A percentile compares a stretch with the other conserved stretches of the same genome.
These are phyloP conservation scores for Suillus sp. DNA, from an alignment of 768 basidiomycete species.

Conservation along the genomic window DNA sequence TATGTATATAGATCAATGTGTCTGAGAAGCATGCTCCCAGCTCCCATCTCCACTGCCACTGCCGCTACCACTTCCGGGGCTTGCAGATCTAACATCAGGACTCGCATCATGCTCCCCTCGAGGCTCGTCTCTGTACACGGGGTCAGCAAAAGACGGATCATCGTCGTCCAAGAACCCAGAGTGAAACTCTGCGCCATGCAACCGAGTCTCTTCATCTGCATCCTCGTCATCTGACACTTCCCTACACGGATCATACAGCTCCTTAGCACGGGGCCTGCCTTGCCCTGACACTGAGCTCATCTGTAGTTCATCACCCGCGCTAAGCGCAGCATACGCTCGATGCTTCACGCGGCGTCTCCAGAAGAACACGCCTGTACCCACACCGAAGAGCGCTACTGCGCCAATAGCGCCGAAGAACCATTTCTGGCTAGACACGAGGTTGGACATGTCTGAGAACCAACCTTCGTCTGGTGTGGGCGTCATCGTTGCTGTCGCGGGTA, in stretches of 20 bases:
- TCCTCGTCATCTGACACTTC: slow-evolving; percentile 84
- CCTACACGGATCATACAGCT: slow-evolving; percentile 96
- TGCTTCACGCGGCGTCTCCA: slow-evolving; percentile 60
- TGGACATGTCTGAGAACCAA: slow-evolving; percentile 81
- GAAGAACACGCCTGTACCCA: slow-evolving; percentile 74
- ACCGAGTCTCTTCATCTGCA: slow-evolving; percentile 68
- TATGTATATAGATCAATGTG: slow-evolving; percentile 21
- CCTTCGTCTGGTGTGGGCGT: slow-evolving; percentile 74
- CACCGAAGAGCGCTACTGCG: slow-evolving; percentile 74
- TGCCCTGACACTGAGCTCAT: slow-evolving; percentile 69
- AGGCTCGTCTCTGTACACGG: slow-evolving; percentile 59
- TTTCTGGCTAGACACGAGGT: slow-evolving; percentile 70
- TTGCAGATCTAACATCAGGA: slow-evolving; percentile 25
- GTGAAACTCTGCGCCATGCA: slow-evolving; percentile 65
- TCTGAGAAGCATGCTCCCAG: slow-evolving; percentile 71
- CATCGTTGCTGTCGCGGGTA: slow-evolving; percentile 37
- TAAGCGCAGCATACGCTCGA: slow-evolving; percentile 60
- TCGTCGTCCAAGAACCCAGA: slow-evolving; percentile 86
- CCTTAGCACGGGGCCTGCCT: slow-evolving; percentile 66
- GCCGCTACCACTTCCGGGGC: slow-evolving; percentile 36
- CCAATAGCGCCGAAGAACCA: slow-evolving; percentile 92
- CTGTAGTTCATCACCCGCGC: slow-evolving; percentile 67
- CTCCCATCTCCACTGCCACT: slow-evolving; percentile 64
- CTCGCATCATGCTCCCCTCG: slow-evolving; percentile 22
- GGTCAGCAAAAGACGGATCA: slow-evolving; percentile 42